phyloP scores from a whole-genome alignment of 225 moss, liverwort and hornwort genomes.

The Pleurozium schreberi region DNA sequence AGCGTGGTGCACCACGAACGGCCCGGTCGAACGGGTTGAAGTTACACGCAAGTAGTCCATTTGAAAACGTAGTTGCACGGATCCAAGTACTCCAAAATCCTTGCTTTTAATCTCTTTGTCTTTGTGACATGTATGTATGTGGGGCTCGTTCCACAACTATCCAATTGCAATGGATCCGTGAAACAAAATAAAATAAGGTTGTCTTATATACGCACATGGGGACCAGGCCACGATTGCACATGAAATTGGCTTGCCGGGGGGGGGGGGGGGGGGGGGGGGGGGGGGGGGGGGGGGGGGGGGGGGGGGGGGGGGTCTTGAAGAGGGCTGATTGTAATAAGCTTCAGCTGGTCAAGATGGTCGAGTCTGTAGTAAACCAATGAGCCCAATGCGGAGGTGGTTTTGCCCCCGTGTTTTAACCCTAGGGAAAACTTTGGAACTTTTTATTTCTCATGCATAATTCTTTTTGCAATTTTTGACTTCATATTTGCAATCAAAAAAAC shows the following conservation, averaged over 20 bases:
- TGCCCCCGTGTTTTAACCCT: too few species aligned
- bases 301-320: neutral
- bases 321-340: neutral
- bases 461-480: too few species aligned
- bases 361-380: too few species aligned
- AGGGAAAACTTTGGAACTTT: too few species aligned
- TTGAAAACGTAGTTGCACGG: neutral
- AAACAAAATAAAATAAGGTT: neutral
- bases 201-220: neutral
- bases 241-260: neutral
- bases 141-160: neutral
- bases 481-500: too few species aligned
- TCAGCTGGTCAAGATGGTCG: too few species aligned
- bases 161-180: neutral
- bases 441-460: too few species aligned
- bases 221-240: neutral
- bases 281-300: neutral
- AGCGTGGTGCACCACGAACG: neutral
- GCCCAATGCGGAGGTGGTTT: too few species aligned
- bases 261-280: neutral
- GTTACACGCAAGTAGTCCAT: neutral
- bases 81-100: neutral
- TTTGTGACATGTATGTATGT: neutral
- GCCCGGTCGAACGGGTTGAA: accelerated
- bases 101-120: neutral